phyloP scores from a whole-genome alignment of 164 flowering plant genomes.

The Echeveria elegans region DNA sequence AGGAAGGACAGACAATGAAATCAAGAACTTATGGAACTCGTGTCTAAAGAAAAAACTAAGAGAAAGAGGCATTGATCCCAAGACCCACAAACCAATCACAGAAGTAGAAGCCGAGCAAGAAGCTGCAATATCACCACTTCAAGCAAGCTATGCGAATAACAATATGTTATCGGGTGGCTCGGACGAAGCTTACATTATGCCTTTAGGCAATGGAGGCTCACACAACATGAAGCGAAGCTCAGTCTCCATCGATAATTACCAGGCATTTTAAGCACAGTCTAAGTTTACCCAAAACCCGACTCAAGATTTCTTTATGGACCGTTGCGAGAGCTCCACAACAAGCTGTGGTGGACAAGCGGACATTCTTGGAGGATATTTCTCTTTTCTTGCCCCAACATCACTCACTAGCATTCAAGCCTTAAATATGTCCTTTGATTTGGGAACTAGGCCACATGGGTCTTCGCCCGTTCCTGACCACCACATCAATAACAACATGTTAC shows the following conservation, averaged over 20 bases:
- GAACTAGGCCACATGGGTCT: conserved; percentile 23
- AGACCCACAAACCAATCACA: conserved; percentile 34
- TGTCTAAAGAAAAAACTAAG: conserved; percentile 52
- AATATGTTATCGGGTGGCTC: conserved; percentile 19
- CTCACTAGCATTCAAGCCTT: not conserved
- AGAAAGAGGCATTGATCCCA: conserved; percentile 40
- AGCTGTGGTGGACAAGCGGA: conserved; percentile 16
- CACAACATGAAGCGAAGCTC: not conserved
- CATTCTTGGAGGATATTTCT: not conserved
- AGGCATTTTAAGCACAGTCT: conserved; percentile 16
- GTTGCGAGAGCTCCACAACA: conserved; percentile 34
- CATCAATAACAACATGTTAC: conserved; percentile 18
- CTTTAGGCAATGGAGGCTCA: not conserved
- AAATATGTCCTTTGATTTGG: not conserved
- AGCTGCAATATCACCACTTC: conserved; percentile 19
- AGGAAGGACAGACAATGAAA: conserved; percentile 92
- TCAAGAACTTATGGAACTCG: conserved; percentile 91
- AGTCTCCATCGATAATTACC: conserved; percentile 11
- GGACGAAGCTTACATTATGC: conserved; percentile 5
- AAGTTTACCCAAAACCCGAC: conserved; percentile 13
- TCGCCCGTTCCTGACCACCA: conserved; percentile 19
- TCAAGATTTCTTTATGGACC: conserved; percentile 50
- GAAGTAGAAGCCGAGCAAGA: conserved; percentile 19
- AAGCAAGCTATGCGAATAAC: conserved; percentile 13
- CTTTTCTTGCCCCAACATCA: conserved; percentile 1